Evolutionary conservation across 1,284 basidiomycete species (phyloP).

Genomic region (Marasmius tenuissimus): DNA sequence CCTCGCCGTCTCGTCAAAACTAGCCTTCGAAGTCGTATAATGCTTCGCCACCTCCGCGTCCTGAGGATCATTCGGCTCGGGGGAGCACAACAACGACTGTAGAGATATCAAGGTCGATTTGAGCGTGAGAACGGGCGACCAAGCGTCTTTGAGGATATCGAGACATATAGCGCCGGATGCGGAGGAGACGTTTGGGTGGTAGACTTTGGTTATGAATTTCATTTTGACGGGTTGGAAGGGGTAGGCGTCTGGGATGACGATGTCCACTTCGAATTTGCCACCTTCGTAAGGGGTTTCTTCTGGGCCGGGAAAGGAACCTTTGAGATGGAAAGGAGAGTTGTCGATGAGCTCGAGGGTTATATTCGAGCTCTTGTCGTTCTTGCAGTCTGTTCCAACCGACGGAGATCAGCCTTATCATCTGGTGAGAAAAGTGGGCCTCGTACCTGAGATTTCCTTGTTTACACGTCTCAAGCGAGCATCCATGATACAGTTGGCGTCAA

Average conservation of each 20-base stretch:
- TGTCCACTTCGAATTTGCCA: slow-evolving; percentile 93
- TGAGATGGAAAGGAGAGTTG: slow-evolving; percentile 84
- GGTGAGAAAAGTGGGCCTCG: slow-evolving; percentile 19
- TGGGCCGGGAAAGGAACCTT: slow-evolving; percentile 90
- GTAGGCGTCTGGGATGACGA: slow-evolving; percentile 92
- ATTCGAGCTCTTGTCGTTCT: slow-evolving; percentile 87
- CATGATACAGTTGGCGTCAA: slow-evolving; percentile 36
- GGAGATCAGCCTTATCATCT: not conserved
- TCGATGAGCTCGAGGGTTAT: slow-evolving; percentile 87
- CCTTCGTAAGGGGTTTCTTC: slow-evolving; percentile 94
- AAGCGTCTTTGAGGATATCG: slow-evolving; percentile 87
- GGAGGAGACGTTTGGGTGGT: slow-evolving; percentile 96
- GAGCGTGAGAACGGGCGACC: slow-evolving; percentile 92
- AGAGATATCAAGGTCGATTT: slow-evolving; percentile 97
- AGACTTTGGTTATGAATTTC: slow-evolving; percentile 96
- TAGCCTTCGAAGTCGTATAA: slow-evolving; percentile 83
- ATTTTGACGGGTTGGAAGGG: slow-evolving; percentile 98
- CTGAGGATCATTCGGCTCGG: slow-evolving; percentile 96
- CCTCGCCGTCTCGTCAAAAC: slow-evolving; percentile 90
- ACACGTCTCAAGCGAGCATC: slow-evolving; percentile 88
- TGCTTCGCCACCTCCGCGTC: slow-evolving; percentile 99
- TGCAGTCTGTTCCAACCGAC: slow-evolving; percentile 78
- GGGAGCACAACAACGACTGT: slow-evolving; percentile 93
- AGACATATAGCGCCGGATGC: slow-evolving; percentile 86
- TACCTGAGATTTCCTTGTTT: slow-evolving; percentile 90